Base-by-base conservation (phyloP, 257 asterid genomes). In the Solanum tacnaense region DNA sequence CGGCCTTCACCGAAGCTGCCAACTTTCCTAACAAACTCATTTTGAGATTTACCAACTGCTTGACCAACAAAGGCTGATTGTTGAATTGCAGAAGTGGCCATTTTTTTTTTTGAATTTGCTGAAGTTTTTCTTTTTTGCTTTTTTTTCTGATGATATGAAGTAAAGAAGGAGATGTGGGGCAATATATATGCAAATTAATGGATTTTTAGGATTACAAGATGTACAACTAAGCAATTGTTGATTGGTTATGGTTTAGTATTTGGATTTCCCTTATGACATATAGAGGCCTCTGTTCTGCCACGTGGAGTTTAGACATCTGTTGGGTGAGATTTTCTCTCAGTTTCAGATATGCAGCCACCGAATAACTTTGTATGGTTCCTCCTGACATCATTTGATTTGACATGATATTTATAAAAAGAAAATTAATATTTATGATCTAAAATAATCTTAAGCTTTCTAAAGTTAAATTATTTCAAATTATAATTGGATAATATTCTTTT, bases 1-100 rank as follows among this genome's bases (percentile, higher is more conserved):
- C 98, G 98, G 90, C 94, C 96, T 36, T 89, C 93, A 67, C 86
- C 86, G 49, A 89, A 56, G 92, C 73, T 89, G 83, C 98, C 96
- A n/a, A 92, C 88, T 91, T 93, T 95, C 68, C 95, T 87, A 87
- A 88, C 31, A 41, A 96, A 91, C 90, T 94, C 98, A 91, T 92
- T 95, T 86, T 94, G 95, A 1, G 95, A 88, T 90, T 94, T 96
- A 75, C 94, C 62, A 4, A 94, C 95, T 2, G 92, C 91, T 90
- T 93, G 97, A 1, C 98, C 98, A 34, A 89, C 94, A 75, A 95
- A 94, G 13, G 98, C 98, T 39, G 96, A 92, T 79, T 94, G 94
- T 87, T 95, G 98, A 86, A 95, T 84, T 11, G 93, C 98, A 56
- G 93, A 94, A 85, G 95, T 90, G 72, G 98, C 98, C 98, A 95